A percentile compares a stretch with the other conserved stretches of the same genome.
Evolutionary conservation across 805 yeast genomes (phyloP).

Genomic region (Yamadazyma sp.): DNA sequence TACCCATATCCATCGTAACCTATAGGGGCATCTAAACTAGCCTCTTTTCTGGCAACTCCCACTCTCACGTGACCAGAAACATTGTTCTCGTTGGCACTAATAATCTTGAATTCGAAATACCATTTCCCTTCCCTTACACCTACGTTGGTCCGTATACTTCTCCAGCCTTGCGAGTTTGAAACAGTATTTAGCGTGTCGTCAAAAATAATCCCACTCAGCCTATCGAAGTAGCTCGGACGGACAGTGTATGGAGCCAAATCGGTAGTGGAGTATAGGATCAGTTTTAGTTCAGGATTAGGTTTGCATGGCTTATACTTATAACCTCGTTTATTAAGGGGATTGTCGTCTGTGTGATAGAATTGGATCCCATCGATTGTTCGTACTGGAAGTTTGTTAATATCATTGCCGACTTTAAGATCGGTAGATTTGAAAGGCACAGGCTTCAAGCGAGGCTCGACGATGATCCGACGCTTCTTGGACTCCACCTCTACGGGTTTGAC

Average conservation of each 20-base stretch:
- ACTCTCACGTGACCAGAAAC: constrained; percentile 60
- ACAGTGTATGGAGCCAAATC: constrained; percentile 69
- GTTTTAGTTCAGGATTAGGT: constrained; percentile 59
- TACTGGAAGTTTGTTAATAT: constrained; percentile 6
- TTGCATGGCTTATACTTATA: constrained; percentile 79
- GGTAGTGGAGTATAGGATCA: constrained; percentile 64
- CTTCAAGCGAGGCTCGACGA: constrained; percentile 16
- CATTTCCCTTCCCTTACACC: constrained; percentile 76
- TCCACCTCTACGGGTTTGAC: constrained; percentile 17
- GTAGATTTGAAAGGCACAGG: constrained; percentile 23
- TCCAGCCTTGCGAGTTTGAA: constrained; percentile 67
- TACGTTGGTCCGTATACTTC: constrained; percentile 71
- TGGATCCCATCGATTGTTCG: constrained; percentile 15
- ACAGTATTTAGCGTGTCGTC: constrained; percentile 38
- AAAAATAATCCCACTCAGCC: constrained; percentile 54
- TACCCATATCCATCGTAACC: constrained; percentile 95
- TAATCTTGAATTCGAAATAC: constrained; percentile 74
- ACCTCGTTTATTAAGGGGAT: constrained; percentile 76
- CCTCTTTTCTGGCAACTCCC: constrained; percentile 84
- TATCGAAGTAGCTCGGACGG: constrained; percentile 64
- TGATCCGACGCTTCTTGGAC: constrained; percentile 21
- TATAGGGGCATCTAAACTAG: constrained; percentile 89
- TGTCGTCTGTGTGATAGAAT: constrained; percentile 58
- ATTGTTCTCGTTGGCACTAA: constrained; percentile 34
- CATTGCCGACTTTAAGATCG: constrained; percentile 16